Percentiles rank a stretch among this genome's conserved stretches.
These are phyloP conservation scores for Saccharomycopsis hybrid DNA, from an alignment of 1,139 yeast genomes.

Conservation along the genomic window DNA sequence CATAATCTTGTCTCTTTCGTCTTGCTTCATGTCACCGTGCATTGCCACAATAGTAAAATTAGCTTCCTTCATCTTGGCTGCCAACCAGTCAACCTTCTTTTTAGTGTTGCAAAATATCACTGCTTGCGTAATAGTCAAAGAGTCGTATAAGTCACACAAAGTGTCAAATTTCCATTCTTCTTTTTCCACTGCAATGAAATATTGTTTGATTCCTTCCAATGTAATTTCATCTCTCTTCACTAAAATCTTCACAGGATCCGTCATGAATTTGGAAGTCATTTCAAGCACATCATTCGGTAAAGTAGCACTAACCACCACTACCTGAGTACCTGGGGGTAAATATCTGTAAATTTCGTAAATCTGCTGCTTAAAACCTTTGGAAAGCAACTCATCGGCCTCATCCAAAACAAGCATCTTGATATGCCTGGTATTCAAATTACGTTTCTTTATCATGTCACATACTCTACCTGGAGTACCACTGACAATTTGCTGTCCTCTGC, in stretches of 20 bases:
- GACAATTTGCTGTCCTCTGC: conserved; percentile 81
- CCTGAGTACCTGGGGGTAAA: conserved; percentile 78
- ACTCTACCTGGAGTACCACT: conserved; percentile 98
- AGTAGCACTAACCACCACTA: conserved; percentile 93
- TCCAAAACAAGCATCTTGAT: conserved; percentile 81
- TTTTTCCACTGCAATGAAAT: conserved; percentile 75
- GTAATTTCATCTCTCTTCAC: conserved; percentile 89
- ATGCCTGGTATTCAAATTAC: conserved; percentile 58
- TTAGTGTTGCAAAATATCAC: conserved; percentile 94
- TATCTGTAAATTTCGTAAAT: conserved; percentile 81
- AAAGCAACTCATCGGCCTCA: conserved; percentile 89
- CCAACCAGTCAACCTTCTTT: conserved; percentile 85
- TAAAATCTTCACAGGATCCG: conserved; percentile 83
- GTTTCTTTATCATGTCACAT: conserved; percentile 76
- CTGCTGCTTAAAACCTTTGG: conserved; percentile 89
- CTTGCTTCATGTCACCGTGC: conserved; percentile 98
- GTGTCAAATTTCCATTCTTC: conserved; percentile 97
- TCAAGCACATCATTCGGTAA: conserved; percentile 79
- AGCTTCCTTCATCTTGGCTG: conserved; percentile 67
- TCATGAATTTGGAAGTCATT: conserved; percentile 81
- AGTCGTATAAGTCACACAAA: conserved; percentile 85
- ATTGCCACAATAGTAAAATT: conserved; percentile 87
- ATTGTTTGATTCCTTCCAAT: conserved; percentile 86
- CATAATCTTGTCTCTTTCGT: conserved; percentile 86
- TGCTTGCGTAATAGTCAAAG: conserved; percentile 91